These are phyloP conservation scores for Blastobotrys attinorum DNA, from an alignment of 805 yeast genomes.

Conservation along the genomic window DNA sequence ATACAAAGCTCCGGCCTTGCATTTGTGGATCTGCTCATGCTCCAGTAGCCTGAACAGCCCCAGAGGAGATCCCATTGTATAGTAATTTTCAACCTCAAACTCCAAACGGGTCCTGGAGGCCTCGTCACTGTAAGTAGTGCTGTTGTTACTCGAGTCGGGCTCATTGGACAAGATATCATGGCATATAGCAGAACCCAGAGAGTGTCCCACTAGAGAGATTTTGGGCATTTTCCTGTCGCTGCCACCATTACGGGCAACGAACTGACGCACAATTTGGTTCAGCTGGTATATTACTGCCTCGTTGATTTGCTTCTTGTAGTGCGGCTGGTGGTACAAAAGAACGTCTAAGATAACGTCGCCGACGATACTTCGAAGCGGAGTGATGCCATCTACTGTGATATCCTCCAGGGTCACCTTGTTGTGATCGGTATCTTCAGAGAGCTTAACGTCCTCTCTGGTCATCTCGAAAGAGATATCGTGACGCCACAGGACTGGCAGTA, in stretches of 20 bases:
- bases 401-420: slow-evolving; percentile 41
- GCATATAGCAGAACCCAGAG: slow-evolving; percentile 79
- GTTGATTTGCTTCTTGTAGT: slow-evolving; percentile 54
- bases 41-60: slow-evolving; percentile 77
- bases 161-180: slow-evolving; percentile 55
- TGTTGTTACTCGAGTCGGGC: neutral
- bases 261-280: slow-evolving; percentile 53
- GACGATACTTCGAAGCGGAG: slow-evolving; percentile 60
- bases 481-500: slow-evolving; percentile 89
- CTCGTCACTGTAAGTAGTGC: neutral
- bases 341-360: slow-evolving; percentile 87
- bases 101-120: slow-evolving; percentile 31
- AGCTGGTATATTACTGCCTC: slow-evolving; percentile 54
- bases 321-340: slow-evolving; percentile 63
- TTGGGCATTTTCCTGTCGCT: slow-evolving; percentile 63
- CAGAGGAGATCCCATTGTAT: slow-evolving; percentile 83
- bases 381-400: slow-evolving; percentile 66
- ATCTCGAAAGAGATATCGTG: slow-evolving; percentile 37
- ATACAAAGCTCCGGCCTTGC: slow-evolving; percentile 48
- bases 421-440: slow-evolving; percentile 7
- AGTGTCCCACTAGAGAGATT: slow-evolving; percentile 82
- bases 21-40: slow-evolving; percentile 21
- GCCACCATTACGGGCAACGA: slow-evolving; percentile 42
- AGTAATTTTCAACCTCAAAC: slow-evolving; percentile 67
- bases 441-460: slow-evolving; percentile 3